Base-by-base conservation (phyloP, 2,329 filamentous ascomycete genomes). In the Pestalotiopsis sp. region DNA sequence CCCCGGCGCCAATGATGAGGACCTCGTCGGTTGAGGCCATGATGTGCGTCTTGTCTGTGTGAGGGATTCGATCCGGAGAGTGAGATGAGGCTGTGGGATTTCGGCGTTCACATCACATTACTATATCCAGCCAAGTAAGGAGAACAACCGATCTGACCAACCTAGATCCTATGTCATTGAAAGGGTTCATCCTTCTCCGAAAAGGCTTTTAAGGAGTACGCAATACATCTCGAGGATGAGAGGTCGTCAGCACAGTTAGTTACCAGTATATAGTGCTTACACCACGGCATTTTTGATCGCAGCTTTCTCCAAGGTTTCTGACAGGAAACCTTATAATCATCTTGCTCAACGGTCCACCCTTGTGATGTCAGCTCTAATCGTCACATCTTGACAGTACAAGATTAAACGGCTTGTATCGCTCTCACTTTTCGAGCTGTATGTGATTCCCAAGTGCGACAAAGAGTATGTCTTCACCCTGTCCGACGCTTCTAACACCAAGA, bases 1-100 rank as follows among this genome's bases (percentile, higher is more conserved):
- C 71, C 6, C 80, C 80, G 27, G 72, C 78, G 13, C 80, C 80
- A 20, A 80, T 73, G 58, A 82, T 81, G 31, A 82, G 74, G 27
- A 82, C 60, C 23, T 60, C 31, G 5, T 66, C 45, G 11, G 23
- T 59, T 9, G 57, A 59, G 57, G 57, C 11, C 57, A 59, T 59
- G 23, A 11, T 59, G 11, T 59, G 13, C 27, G 57, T 31, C 25
- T 17, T 59, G 9, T 59, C 25, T 25, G 11, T 57, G 27, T 6
- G 27, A 31, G 27, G 27, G 27, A 31, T 7, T 31, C 27, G 27
- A 27, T 59, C n/a, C 25, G 57, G 9, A 27, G 12, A 23, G 25
- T 12, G 23, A 52, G 45, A 52, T 52, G 20, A 7, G 17, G 14
- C 14, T 5, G 6, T n/a, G 17, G 17, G 11, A n/a, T 17, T n/a